Evolutionary conservation across 129 eudicot genomes (phyloP).

Genomic region (Cynara cardunculus): DNA sequence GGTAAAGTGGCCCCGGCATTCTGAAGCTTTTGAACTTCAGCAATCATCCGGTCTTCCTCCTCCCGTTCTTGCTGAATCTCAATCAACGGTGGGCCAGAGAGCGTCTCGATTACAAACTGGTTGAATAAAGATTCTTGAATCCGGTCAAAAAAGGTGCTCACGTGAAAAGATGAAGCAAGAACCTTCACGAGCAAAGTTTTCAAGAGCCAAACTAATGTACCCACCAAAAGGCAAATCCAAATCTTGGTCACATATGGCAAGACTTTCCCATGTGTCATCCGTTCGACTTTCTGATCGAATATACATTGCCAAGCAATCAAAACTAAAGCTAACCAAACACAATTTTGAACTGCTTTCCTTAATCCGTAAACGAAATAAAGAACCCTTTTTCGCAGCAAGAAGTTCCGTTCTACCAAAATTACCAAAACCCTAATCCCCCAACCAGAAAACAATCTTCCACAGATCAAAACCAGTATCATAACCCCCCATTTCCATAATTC

Average conservation of each 20-base stretch:
- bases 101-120: constrained; percentile 53
- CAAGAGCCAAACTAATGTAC: constrained; percentile 43
- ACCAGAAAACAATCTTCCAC: constrained; percentile 51
- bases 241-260: constrained; percentile 50
- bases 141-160: constrained; percentile 56
- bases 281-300: constrained; percentile 45
- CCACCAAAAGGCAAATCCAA: constrained; percentile 54
- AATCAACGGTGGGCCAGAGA: constrained; percentile 50
- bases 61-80: constrained; percentile 41
- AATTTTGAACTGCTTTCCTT: constrained; percentile 62
- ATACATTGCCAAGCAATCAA: constrained; percentile 63
- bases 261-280: constrained; percentile 22
- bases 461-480: constrained; percentile 44
- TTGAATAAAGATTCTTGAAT: constrained; percentile 60
- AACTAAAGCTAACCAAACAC: constrained; percentile 65
- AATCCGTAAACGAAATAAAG: constrained; percentile 62
- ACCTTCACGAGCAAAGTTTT: constrained; percentile 52
- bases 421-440: constrained; percentile 42
- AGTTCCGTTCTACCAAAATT: constrained; percentile 37
- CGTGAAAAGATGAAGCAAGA: constrained; percentile 56
- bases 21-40: constrained; percentile 59
- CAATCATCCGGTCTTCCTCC: constrained; percentile 55
- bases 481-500: constrained; percentile 54
- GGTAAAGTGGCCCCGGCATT: constrained; percentile 65
- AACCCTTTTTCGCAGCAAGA: constrained; percentile 44